Base-by-base conservation (phyloP, 345 rosid genomes). In the Moricandia moricandioides region DNA sequence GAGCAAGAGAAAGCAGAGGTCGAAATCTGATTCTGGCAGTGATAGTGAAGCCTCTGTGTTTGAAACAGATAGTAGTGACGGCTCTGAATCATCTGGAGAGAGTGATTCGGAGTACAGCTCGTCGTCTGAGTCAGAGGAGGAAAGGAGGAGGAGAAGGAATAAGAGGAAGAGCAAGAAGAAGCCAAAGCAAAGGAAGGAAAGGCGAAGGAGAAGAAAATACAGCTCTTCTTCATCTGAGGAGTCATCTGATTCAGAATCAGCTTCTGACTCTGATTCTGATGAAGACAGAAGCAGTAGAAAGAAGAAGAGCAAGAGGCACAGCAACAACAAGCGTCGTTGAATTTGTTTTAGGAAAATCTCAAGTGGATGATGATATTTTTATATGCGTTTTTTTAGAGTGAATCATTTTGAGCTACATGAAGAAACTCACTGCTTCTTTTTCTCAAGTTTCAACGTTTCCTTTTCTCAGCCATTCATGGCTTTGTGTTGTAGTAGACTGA, bases 11-110 rank as follows among this genome's bases (percentile, higher is more conserved):
- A 95, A 95, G 85, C 84, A 92, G 52, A 77, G 83, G 26, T 82
- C 92, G 0, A 85, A 84, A 29, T 86, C 93, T 6, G 91, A 83
- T 37, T 85, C 93, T 12, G 84, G 82, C 0, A 88, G 86, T 77
- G 97, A 84, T 49, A 92, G 97, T 47, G 99, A 91, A 86, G 95
- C 95, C 64, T 92, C 97, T 0, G 92, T 94, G 72, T 94, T 94
- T 16, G 96, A 88, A 83, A 84, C 92, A 14, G 96, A 89, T 52
- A 89, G 94, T 52, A 89, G 94, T 60, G 89, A 71, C 4, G 88
- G 77, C 12, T 86, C 92, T 0, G 97, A 86, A 11, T 84, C 73
- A 33, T 90, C 93, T 43, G 88, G 88, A 0, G 85, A 70, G 66
- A 90, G 84, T 81, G 88, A 88, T 60, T 90, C 96, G 61, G 86